A percentile compares a stretch with the other conserved stretches of the same genome.
phyloP scores from a whole-genome alignment of 2,329 filamentous ascomycete genomes.

The Zymoseptoria ardabiliae region DNA sequence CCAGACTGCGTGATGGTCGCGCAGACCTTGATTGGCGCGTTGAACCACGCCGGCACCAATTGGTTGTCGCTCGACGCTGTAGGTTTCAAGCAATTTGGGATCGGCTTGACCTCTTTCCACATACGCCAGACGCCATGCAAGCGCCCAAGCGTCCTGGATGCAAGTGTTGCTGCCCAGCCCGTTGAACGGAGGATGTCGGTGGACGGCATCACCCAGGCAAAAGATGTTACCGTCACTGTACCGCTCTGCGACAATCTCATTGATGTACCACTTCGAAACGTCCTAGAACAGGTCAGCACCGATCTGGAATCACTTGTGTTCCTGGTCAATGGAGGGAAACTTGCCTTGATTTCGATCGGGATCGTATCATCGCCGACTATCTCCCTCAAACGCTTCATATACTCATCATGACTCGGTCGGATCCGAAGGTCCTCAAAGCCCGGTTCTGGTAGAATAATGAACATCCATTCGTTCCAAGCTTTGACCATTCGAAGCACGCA shows the following conservation, averaged over 20 bases:
- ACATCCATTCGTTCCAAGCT: constrained; percentile 55
- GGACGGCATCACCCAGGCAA: constrained; percentile 51
- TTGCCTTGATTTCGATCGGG: constrained; percentile 39
- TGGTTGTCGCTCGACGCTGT: constrained; percentile 29
- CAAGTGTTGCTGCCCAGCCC: constrained; percentile 41
- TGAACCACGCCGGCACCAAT: constrained; percentile 42
- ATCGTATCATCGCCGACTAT: constrained; percentile 51
- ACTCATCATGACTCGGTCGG: constrained; percentile 42
- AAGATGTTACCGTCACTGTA: constrained; percentile 47
- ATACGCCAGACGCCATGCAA: constrained; percentile 17
- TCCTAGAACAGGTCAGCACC: constrained; percentile 28
- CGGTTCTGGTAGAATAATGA: constrained; percentile 40
- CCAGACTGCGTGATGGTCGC: constrained; percentile 40
- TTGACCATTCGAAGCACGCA: constrained; percentile 53
- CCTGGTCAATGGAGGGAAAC: not conserved
- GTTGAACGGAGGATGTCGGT: constrained; percentile 50
- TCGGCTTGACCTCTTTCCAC: constrained; percentile 18
- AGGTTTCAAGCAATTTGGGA: constrained; percentile 23
- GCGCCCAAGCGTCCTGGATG: constrained; percentile 10
- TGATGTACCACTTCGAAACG: constrained; percentile 53
- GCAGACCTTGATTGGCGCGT: constrained; percentile 51
- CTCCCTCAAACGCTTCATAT: constrained; percentile 39
- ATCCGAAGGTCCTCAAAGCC: constrained; percentile 31
- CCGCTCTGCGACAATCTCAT: constrained; percentile 53
- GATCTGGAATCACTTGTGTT: not conserved